Percentiles rank a stretch among this genome's conserved stretches.
Conservation (phyloP, 2,329 filamentous ascomycete species). For the Aurifilum marmelostoma region DNA sequence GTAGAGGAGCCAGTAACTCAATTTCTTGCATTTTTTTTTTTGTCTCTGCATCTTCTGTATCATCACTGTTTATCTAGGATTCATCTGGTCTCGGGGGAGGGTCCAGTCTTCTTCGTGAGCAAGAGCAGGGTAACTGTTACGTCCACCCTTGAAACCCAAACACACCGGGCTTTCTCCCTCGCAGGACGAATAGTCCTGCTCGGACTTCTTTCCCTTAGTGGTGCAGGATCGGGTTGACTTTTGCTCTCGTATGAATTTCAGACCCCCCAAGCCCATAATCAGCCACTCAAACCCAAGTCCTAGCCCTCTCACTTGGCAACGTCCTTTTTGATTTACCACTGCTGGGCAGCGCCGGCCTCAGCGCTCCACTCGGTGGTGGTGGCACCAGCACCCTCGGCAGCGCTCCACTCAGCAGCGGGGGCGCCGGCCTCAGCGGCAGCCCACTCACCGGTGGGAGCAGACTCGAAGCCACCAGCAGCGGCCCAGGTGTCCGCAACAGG, state of each 20-base stretch:
- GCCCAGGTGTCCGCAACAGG: slow-evolving; percentile 81
- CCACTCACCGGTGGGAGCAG: slow-evolving; percentile 61
- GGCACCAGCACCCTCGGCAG: slow-evolving; percentile 63
- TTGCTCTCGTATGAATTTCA: slow-evolving; percentile 36
- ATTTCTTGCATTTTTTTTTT: slow-evolving; percentile 4
- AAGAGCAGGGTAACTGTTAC: slow-evolving; percentile 79
- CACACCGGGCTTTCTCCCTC: slow-evolving; percentile 98
- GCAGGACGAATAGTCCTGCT: slow-evolving; percentile 42
- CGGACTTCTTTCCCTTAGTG: slow-evolving; percentile 99
- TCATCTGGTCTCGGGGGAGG: background rate
- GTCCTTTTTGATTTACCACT: slow-evolving; percentile 40
- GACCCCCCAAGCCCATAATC: slow-evolving; percentile 33
- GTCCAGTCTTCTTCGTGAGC: slow-evolving; percentile 18
- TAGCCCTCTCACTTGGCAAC: background rate
- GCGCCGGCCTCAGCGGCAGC: slow-evolving; percentile 52
- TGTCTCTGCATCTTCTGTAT: background rate
- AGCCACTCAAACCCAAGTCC: slow-evolving; percentile 29
- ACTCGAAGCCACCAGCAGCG: slow-evolving; percentile 70
- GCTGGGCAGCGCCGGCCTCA: slow-evolving; percentile 52
- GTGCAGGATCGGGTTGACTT: slow-evolving; percentile 70
- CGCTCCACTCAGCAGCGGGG: slow-evolving; percentile 55
- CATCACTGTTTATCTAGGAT: slow-evolving; percentile 10
- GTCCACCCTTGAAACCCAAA: slow-evolving; percentile 73
- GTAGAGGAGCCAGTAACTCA: slow-evolving; percentile 11
- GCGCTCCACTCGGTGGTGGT: slow-evolving; percentile 56